These are phyloP conservation scores for Penicillium glabrum DNA, from an alignment of 2,329 filamentous ascomycete genomes.

Conservation along the genomic window DNA sequence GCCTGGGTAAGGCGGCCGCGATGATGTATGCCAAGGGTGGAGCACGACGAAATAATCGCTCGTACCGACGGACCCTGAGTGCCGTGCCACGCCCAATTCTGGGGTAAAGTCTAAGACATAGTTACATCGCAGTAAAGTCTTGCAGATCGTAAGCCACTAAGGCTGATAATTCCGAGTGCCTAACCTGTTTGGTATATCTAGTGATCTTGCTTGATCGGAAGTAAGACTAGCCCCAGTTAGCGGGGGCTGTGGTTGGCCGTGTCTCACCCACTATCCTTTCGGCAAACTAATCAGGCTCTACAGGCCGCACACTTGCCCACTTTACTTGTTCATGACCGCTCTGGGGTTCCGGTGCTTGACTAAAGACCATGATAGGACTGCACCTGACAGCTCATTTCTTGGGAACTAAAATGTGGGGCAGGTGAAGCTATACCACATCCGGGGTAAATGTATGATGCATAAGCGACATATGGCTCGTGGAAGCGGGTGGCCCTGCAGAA, in stretches of 20 bases:
- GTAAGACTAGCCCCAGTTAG: not conserved
- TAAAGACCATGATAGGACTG: not conserved
- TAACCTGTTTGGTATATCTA: not conserved
- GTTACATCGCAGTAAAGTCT: not conserved
- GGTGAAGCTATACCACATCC: not conserved
- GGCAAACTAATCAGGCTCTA: not conserved
- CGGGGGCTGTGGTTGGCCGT: not conserved
- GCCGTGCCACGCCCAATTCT: not conserved
- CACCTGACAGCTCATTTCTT: not conserved
- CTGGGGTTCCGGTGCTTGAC: not conserved
- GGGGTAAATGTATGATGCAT: not conserved
- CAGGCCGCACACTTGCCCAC: not conserved
- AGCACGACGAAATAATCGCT: not conserved
- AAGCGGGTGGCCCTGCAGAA: not conserved
- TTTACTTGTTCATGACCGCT: not conserved
- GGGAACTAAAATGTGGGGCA: not conserved
- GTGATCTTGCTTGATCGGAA: not conserved
- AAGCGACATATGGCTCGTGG: not conserved
- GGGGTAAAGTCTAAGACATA: constrained; percentile 3
- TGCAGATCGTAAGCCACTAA: not conserved
- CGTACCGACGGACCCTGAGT: not conserved
- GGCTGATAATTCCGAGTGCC: not conserved
- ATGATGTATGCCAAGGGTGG: constrained; percentile 1
- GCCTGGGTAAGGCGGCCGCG: not conserved
- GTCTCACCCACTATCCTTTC: not conserved